These are phyloP conservation scores for Hypoxylon trugodes DNA, from an alignment of 495 filamentous ascomycete species.

Conservation along the genomic window DNA sequence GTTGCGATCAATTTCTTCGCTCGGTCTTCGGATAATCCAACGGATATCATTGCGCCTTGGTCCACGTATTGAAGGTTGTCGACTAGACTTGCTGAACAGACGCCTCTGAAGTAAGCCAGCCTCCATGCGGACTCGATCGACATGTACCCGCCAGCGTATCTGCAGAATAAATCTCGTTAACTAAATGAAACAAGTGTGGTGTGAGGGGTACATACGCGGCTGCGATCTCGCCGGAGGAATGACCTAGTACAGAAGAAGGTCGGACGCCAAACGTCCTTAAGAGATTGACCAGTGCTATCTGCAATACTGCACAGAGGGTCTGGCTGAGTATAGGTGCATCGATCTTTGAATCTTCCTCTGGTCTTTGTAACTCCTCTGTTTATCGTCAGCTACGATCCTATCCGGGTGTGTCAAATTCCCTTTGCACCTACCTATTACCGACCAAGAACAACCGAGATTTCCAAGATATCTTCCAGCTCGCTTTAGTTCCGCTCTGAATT, in stretches of 20 bases:
- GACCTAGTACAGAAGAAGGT: slow-evolving; percentile 58
- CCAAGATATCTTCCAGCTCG: slow-evolving; percentile 26
- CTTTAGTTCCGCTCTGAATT: slow-evolving; percentile 22
- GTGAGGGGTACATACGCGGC: slow-evolving; percentile 37
- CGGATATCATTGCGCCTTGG: slow-evolving; percentile 49
- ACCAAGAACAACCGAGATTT: slow-evolving; percentile 39
- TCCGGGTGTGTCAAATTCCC: not conserved
- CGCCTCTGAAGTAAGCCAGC: slow-evolving; percentile 51
- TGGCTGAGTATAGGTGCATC: slow-evolving; percentile 48
- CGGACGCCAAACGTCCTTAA: slow-evolving; percentile 55
- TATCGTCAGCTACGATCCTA: not conserved
- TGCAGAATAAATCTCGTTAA: slow-evolving; percentile 22
- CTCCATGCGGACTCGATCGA: slow-evolving; percentile 52
- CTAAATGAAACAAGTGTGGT: not conserved
- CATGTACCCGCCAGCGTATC: slow-evolving; percentile 48
- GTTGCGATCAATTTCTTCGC: slow-evolving; percentile 8
- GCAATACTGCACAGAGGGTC: slow-evolving; percentile 53
- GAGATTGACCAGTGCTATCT: slow-evolving; percentile 60
- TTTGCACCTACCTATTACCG: slow-evolving; percentile 26
- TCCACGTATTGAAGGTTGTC: slow-evolving; percentile 1
- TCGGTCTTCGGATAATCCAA: slow-evolving; percentile 36
- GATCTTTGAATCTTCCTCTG: slow-evolving; percentile 32
- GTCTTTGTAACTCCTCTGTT: slow-evolving; percentile 19
- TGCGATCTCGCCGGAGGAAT: slow-evolving; percentile 68
- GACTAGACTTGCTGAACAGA: slow-evolving; percentile 13